phyloP scores from a whole-genome alignment of 1,284 basidiomycete species.

The Agroathelia rolfsii region DNA sequence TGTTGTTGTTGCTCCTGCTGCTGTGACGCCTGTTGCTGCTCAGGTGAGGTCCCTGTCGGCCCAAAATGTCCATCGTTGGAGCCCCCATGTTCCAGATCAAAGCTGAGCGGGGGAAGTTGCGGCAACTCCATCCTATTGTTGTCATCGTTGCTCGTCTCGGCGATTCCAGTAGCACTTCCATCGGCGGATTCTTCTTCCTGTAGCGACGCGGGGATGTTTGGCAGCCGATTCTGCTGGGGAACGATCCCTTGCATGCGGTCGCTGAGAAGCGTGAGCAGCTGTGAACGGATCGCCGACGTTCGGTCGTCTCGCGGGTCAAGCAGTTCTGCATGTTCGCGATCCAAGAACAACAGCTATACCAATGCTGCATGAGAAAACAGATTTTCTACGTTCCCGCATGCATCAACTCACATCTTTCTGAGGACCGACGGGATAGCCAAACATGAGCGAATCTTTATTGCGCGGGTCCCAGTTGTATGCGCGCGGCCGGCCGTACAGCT shows the following conservation, averaged over 20 bases:
- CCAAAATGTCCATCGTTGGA: too few relatives aligned
- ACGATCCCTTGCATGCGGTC: constrained; percentile 49
- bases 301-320: constrained; percentile 74
- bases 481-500: constrained; percentile 77
- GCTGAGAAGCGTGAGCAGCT: constrained; percentile 53
- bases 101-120: constrained; percentile 39
- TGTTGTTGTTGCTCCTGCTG: constrained; percentile 13
- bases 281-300: constrained; percentile 58
- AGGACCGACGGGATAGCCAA: constrained; percentile 72
- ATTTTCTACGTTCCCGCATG: constrained; percentile 5
- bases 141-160: constrained; percentile 8
- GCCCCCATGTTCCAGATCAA: too few relatives aligned
- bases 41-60: too few relatives aligned
- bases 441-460: constrained; percentile 69
- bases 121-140: constrained; percentile 17
- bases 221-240: constrained; percentile 18
- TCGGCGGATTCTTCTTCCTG: constrained; percentile 11
- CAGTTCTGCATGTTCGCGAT: constrained; percentile 72
- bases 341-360: constrained; percentile 74
- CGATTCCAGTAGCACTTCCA: constrained; percentile 6
- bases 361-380: constrained; percentile 7
- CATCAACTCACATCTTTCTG: constrained; percentile 51
- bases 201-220: constrained; percentile 13
- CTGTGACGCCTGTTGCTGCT: constrained; percentile 14
- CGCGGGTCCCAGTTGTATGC: constrained; percentile 83